Evolutionary conservation across 2,329 filamentous ascomycete species (phyloP).

Genomic region (Aspergillus alliaceus): DNA sequence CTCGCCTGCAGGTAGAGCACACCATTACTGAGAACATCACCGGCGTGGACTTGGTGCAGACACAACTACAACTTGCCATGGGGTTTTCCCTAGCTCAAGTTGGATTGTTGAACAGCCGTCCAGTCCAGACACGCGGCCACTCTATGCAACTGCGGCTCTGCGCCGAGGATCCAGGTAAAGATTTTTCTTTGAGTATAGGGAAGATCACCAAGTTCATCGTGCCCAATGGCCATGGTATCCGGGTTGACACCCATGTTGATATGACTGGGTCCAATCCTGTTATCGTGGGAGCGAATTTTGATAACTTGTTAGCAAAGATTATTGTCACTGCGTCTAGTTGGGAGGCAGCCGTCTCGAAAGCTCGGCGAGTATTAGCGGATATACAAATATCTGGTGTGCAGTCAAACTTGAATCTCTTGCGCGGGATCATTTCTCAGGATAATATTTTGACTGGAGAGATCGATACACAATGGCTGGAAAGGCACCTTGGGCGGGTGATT

Average conservation of each 20-base stretch:
- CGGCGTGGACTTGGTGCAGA: conserved; percentile 55
- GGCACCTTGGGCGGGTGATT: conserved; percentile 46
- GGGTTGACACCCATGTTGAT: conserved; percentile 58
- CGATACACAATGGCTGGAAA: conserved; percentile 61
- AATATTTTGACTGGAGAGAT: conserved; percentile 51
- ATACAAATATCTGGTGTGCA: conserved; percentile 57
- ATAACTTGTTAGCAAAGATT: conserved; percentile 61
- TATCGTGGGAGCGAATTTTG: conserved; percentile 57
- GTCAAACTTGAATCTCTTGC: conserved; percentile 58
- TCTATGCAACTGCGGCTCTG: conserved; percentile 60
- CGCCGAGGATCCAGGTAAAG: conserved; percentile 54
- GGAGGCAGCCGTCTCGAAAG: conserved; percentile 54
- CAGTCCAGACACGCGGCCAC: conserved; percentile 12
- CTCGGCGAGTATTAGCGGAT: conserved; percentile 56
- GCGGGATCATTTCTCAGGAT: conserved; percentile 52
- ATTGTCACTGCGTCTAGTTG: conserved; percentile 57
- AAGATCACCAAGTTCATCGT: conserved; percentile 57
- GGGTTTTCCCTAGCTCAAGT: conserved; percentile 45
- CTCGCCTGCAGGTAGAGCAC: conserved; percentile 62
- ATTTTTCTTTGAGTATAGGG: conserved; percentile 61
- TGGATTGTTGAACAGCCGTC: conserved; percentile 26
- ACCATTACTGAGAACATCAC: conserved; percentile 61
- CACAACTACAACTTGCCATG: conserved; percentile 56
- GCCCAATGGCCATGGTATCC: conserved; percentile 58
- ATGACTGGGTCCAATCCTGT: conserved; percentile 34